Evolutionary conservation across 2,329 filamentous ascomycete genomes (phyloP), one percentile per base, ranked within the genome.

Genomic region (Aspergillaceae sp.): DNA sequence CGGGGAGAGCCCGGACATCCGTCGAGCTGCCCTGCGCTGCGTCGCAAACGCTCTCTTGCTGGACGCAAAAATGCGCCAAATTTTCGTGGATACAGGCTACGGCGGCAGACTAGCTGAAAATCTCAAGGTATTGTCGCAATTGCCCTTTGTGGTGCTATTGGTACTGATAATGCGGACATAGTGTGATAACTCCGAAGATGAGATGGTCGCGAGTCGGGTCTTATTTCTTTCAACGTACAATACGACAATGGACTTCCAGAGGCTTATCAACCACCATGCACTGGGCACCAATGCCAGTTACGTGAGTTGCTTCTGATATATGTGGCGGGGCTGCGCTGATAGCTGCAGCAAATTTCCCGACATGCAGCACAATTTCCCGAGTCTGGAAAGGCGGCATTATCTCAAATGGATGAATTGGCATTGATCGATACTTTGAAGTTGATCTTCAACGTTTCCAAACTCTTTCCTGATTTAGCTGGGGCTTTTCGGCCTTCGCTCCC

Each of bases 1-100:
- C 42, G 80, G 77, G 50, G 70, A 76, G 28, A 81, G 78, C 3
- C 70, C 71, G 29, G 75, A 76, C 6, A 81, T 83, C 1, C 84
- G 85, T 2, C 80, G 83, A 47, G 86, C 89, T 60, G 90, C 82
- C 1, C 72, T 95, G 35, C 79, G 88, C 56, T 90, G 88, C 56
- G 68, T 97, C 41, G 90, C 87, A 56, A 97, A 97, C 66, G 82
- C 88, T 6, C 71, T 96, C 58, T 73, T 94, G 0, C 75, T 94
- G 11, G 75, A 82, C 50, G 71, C 78, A 7, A 73, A 78, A 36
- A 83, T 84, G 37, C 79, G 87, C 43, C 83, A 91, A 61, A 75
- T 78, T 40, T 82, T 92, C 44, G 82, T 88, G 9, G 80, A 89
- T 57, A 70, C 87, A 26, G 83, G 78, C 6, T 84, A 80, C 59